Base-by-base conservation (phyloP, 176 grass and related monocot genomes). In the Panicum miliaceum region DNA sequence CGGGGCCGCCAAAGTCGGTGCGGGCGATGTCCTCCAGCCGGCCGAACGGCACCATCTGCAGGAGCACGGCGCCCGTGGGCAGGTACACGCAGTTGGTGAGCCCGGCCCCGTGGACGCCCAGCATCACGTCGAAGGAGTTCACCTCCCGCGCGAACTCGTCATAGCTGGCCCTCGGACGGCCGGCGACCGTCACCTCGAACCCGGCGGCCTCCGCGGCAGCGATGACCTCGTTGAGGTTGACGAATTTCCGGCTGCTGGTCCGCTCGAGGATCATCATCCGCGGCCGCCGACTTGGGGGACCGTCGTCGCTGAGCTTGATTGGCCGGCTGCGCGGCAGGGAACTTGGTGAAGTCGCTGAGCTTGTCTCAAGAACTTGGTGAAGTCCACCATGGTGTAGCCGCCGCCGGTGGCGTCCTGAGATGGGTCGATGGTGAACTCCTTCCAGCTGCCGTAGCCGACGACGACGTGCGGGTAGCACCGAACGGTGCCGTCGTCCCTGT, bases 81-180 rank as follows among this genome's bases (percentile, higher is more conserved):
- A 94, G 84, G 52, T 83, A 91, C 60, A 94, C 34, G 87, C 87
- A 89, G 74, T 91, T 94, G 25, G 89, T 94, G 26, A 94, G 79
- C 40, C 92, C 89, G 7, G 84, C 92, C 7, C 92, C 89, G 38
- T 91, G 92, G 64, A 86, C 89, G 81, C 92, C 89, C 5, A 89
- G 15, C 2, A 32, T 86, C 40, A 71, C 92, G 69, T 91, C 89
- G 85, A 75, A 89, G 0, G 89, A 91, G 75, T 94, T 94, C 78
- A 94, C 81, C 61, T 81, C 85, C 22, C 50, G 57, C 15, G 84
- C 65, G 59, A 91, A 87, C 68, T 79, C 81, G 8, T 63, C 86
- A 45, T 89, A 51, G 43, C 56, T 73, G 12, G 68, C 64, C 42
- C 62, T 50, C 11, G 87, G 87, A 0, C 76, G 74, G 35, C 85